Evolutionary conservation across 139 green algal genomes (phyloP), one percentile per base, ranked within the genome.

Genomic region (Chlamydomonas incerta): DNA sequence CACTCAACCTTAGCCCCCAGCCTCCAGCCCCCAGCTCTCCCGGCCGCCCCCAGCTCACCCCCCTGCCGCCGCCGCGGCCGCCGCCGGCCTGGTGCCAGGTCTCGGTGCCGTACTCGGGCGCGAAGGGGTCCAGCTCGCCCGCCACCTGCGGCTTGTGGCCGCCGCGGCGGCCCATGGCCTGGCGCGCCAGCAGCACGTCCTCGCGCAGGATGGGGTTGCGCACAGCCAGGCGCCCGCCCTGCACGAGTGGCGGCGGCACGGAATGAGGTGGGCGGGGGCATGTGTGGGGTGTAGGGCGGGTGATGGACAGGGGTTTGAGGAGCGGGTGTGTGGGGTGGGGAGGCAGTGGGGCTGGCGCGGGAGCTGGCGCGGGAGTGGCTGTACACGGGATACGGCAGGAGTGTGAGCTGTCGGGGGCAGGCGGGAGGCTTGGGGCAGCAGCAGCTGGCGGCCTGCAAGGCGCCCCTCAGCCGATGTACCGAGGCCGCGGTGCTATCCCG

Each of bases 131-230:
- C 31, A 94, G 9, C 13, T 92, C 82, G n/a, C 76, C 88, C 33
- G 75, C 50, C 14, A 74, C 69, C 23, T 18, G 57, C 50, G 85
- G 72, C 74, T 88, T 91, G 18, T 72, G 77, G 65, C 88, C 70
- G 37, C 69, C 82, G 55, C 86, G 52, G 28, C 88, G 88, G 66
- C 91, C 92, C 13, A 74, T 86, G 70, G 92, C 90, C 55, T 60
- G 55, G 66, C 92, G 88, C 72, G 93, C 81, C 89, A 96, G 86
- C 76, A 98, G 90, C 75, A 97, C 89, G 87, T 99, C 97, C 90
- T 99, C 97, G 0, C 95, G 87, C 86, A 99, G 92, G 52, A 99
- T 96, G 21, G 93, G 94, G 52, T 97, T 88, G 46, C 91, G 89
- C 50, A 72, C 75, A 41, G 91, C 83, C n/a, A 31, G 81, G 3